Evolutionary conservation across 129 eudicot species (phyloP).

Genomic region (Pseudognaphalium luteoalbum): DNA sequence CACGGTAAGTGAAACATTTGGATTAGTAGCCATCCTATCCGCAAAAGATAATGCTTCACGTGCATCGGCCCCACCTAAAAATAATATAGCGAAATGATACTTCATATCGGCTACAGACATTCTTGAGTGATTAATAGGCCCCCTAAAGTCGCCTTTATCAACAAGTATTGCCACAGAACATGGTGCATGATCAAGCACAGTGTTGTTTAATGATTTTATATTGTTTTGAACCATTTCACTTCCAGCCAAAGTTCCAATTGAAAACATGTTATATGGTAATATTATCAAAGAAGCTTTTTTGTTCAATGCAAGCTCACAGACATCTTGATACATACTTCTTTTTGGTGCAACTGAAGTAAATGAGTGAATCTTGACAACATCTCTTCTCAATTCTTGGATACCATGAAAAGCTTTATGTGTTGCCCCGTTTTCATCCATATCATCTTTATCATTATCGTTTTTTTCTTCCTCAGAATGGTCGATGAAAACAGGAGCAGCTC

Average conservation of each 20-base stretch:
- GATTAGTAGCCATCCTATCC: slow-evolving; percentile 61
- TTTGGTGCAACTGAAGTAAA: slow-evolving; percentile 64
- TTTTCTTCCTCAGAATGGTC: slow-evolving; percentile 52
- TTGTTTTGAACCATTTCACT: slow-evolving; percentile 34
- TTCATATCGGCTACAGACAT: background rate
- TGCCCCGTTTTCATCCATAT: slow-evolving; percentile 33
- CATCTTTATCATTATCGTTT: slow-evolving; percentile 18
- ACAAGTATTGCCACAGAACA: slow-evolving; percentile 80
- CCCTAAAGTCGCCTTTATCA: slow-evolving; percentile 37
- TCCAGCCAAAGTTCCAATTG: slow-evolving; percentile 8
- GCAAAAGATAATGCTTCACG: slow-evolving; percentile 82
- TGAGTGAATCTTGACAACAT: slow-evolving; percentile 41
- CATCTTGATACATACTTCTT: slow-evolving; percentile 88
- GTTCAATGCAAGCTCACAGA: slow-evolving; percentile 74
- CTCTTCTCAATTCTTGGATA: slow-evolving; percentile 48
- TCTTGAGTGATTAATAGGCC: background rate
- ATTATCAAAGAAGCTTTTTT: slow-evolving; percentile 59
- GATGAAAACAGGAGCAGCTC: slow-evolving; percentile 71
- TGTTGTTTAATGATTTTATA: slow-evolving; percentile 40
- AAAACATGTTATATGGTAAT: slow-evolving; percentile 40
- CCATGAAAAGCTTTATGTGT: slow-evolving; percentile 54
- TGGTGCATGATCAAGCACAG: slow-evolving; percentile 63
- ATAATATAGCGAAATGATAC: slow-evolving; percentile 56
- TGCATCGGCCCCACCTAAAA: slow-evolving; percentile 83
- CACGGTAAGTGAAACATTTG: slow-evolving; percentile 56